Percentiles rank a stretch among this genome's conserved stretches.
Conservation (phyloP, 805 yeast genomes). For the Wickerhamiella australiensis region DNA sequence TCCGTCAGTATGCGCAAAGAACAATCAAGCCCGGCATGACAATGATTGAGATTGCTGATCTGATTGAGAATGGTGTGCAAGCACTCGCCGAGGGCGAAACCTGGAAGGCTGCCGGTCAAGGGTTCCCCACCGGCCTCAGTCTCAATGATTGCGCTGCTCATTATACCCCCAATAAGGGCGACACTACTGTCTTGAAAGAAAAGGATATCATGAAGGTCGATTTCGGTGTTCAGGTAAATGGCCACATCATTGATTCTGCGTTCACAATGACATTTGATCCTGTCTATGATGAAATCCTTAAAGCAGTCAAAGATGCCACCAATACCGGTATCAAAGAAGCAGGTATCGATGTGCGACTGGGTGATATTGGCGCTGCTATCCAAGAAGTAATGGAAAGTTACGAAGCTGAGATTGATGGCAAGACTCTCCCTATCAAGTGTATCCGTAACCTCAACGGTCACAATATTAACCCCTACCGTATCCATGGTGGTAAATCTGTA, state of each 20-base stretch:
- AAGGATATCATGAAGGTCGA: constrained; percentile 96
- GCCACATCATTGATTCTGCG: constrained; percentile 88
- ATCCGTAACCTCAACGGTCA: constrained; percentile 93
- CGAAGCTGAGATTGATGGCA: constrained; percentile 84
- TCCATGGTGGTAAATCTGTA: constrained; percentile 92
- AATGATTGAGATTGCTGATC: constrained; percentile 78
- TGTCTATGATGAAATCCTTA: constrained; percentile 57
- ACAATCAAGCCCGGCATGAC: constrained; percentile 82
- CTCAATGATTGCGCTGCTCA: constrained; percentile 94
- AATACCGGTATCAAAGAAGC: constrained; percentile 86
- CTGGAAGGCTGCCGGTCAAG: constrained; percentile 64
- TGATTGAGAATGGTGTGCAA: constrained; percentile 75
- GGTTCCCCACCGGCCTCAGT: constrained; percentile 97
- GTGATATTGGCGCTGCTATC: constrained; percentile 90
- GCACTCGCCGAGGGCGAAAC: constrained; percentile 53
- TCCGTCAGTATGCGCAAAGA: constrained; percentile 64
- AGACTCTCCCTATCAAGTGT: constrained; percentile 70
- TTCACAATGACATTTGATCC: constrained; percentile 76
- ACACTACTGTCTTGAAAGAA: constrained; percentile 61
- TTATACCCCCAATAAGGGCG: constrained; percentile 94
- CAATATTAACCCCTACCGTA: constrained; percentile 67
- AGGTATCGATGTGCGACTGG: constrained; percentile 89
- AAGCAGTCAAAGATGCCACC: constrained; percentile 87
- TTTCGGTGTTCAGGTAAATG: constrained; percentile 92
- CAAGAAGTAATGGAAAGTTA: constrained; percentile 97